Base-by-base conservation (phyloP, 495 filamentous ascomycete genomes). In the Astrothelium macrocarpum region DNA sequence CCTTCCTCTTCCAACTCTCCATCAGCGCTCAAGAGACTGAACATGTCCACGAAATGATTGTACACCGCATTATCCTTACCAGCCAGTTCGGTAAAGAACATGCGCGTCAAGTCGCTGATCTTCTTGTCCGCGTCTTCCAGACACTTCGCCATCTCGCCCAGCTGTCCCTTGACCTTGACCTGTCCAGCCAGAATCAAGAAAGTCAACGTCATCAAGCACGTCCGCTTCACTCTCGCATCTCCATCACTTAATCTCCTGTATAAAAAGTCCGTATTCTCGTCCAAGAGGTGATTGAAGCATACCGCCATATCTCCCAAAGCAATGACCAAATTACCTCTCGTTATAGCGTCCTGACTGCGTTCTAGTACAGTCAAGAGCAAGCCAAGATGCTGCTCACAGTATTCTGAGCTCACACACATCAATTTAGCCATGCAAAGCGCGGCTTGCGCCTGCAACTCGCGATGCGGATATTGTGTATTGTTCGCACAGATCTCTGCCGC, bases 41-140 rank as follows among this genome's bases (percentile, higher is more conserved):
- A 99, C 90, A 99, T 99, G 70, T 99, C 95, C 12, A 97, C 90
- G 72, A 97, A 99, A 75, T 99, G 93, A 70, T 99, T 99, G 70
- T 99, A 99, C 2, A 99, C 91, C 0, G 95, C 95, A 72, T 99
- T 97, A 73, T 99, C 95, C 76, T 99, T 99, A 59, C 90, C 95
- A 34, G 90, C 88, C 14, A 99, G 79, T 77, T 99, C 94, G 0
- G 90, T 91, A 73, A 99, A 99, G 83, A 99, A 99, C 95, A 97
- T 99, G 32, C 90, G 80, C 28, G 91, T 88, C 67, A 99, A 79
- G 71, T 99, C 94, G 1, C 90, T 88, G 64, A 96, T 96, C 60
- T 90, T 82, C 78, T 90, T 93, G 70, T 99, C 94, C 1, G 87
- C 84, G 66, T 97, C 95, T 74, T 99, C 94, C 31, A 97, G 81